phyloP scores from a whole-genome alignment of 73 alveolate species.

The Tetrahymena thermophila region DNA sequence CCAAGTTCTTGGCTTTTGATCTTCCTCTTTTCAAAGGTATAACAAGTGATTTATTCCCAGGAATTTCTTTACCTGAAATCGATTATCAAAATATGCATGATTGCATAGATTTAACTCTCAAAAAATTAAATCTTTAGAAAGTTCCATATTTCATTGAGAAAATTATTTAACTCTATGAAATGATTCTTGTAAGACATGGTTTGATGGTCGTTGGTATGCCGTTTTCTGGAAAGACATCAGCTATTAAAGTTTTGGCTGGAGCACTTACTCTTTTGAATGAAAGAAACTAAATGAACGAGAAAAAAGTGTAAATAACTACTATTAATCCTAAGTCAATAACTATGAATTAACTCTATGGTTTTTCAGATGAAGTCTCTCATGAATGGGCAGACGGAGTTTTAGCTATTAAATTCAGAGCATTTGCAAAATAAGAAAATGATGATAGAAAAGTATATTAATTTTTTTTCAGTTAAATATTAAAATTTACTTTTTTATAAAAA shows the following conservation, averaged over 20 bases:
- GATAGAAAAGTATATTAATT: conserved; percentile 1
- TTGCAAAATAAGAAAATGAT: conserved; percentile 69
- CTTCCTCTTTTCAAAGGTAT: conserved; percentile 94
- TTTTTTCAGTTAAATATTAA: neutral
- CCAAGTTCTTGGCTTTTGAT: conserved; percentile 96
- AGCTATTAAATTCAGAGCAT: conserved; percentile 89
- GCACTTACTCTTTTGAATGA: conserved; percentile 91
- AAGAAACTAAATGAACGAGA: conserved; percentile 88
- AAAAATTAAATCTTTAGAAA: conserved; percentile 76
- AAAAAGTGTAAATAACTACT: conserved; percentile 72
- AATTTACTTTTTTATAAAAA: conserved; percentile 64
- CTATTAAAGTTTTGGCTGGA: conserved; percentile 84
- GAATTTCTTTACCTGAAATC: conserved; percentile 92
- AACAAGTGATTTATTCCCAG: conserved; percentile 97
- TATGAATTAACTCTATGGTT: conserved; percentile 87
- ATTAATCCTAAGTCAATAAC: conserved; percentile 98
- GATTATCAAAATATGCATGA: conserved; percentile 89
- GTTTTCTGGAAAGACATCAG: conserved; percentile 97
- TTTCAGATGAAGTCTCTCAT: conserved; percentile 93
- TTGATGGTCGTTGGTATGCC: conserved; percentile 99
- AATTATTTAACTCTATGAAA: conserved; percentile 95
- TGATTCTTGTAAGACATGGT: conserved; percentile 98
- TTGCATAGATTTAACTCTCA: conserved; percentile 69
- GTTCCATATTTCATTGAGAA: conserved; percentile 86
- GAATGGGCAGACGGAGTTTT: conserved; percentile 99